A percentile compares a stretch with the other conserved stretches of the same genome.
phyloP scores from a whole-genome alignment of 495 filamentous ascomycete species.

The Bathelium albidoporum region DNA sequence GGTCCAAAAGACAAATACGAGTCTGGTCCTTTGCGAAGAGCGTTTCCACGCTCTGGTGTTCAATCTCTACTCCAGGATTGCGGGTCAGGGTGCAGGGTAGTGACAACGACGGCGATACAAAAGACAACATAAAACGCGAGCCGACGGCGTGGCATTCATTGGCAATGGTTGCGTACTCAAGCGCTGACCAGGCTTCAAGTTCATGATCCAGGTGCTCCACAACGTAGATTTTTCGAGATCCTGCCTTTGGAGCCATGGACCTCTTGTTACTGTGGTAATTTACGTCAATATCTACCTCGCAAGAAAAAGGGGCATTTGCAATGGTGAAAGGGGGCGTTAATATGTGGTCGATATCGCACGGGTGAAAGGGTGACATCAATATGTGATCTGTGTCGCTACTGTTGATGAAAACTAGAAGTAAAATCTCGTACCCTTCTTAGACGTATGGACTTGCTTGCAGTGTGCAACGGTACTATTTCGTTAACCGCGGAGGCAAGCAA shows the following conservation, averaged over 20 bases:
- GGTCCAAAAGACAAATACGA: slow-evolving; percentile 82
- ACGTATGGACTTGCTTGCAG: too few relatives aligned
- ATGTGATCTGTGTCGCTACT: too few relatives aligned
- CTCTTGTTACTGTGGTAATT: background rate
- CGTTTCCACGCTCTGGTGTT: slow-evolving; percentile 64
- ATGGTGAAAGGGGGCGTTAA: background rate
- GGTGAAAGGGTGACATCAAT: too few relatives aligned
- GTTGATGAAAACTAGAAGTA: too few relatives aligned
- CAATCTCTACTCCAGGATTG: slow-evolving; percentile 52
- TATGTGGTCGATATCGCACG: too few relatives aligned
- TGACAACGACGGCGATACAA: slow-evolving; percentile 56
- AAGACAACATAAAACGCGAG: slow-evolving; percentile 73
- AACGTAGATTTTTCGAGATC: slow-evolving; percentile 54
- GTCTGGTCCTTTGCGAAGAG: slow-evolving; percentile 56
- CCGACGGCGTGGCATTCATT: slow-evolving; percentile 60
- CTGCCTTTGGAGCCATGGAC: background rate
- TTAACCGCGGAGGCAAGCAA: too few relatives aligned
- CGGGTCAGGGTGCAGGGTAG: slow-evolving; percentile 49
- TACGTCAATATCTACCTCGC: background rate
- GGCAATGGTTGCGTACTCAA: slow-evolving; percentile 84
- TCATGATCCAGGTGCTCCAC: slow-evolving; percentile 92
- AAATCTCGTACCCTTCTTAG: too few relatives aligned
- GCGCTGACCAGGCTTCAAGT: slow-evolving; percentile 82
- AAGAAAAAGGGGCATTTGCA: background rate
- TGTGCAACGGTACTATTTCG: too few relatives aligned